A percentile compares a stretch with the other conserved stretches of the same genome.
Evolutionary conservation across 768 basidiomycete genomes (phyloP).

Genomic region (Fomitopsis serialis): DNA sequence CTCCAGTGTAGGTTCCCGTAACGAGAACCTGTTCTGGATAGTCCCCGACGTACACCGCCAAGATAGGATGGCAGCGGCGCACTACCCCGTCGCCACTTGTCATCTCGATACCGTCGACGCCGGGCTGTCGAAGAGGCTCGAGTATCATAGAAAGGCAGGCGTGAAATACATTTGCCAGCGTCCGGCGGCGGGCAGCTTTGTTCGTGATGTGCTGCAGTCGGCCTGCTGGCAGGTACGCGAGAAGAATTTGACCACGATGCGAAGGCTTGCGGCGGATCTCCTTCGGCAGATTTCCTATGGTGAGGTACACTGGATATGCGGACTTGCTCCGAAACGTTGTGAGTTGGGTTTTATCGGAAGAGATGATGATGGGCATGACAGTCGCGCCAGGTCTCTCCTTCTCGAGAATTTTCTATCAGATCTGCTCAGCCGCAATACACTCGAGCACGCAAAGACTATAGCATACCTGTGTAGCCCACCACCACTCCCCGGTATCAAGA

Average conservation of each 20-base stretch:
- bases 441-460: too few species aligned
- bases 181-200: slow-evolving; percentile 14
- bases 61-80: slow-evolving; percentile 18
- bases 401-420: slow-evolving; percentile 7
- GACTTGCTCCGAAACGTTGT: slow-evolving; percentile 16
- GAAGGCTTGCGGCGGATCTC: slow-evolving; percentile 20
- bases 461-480: slow-evolving; percentile 44
- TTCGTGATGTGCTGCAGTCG: slow-evolving; percentile 13
- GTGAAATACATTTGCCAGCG: slow-evolving; percentile 21
- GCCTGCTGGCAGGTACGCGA: slow-evolving; percentile 21
- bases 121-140: slow-evolving; percentile 7
- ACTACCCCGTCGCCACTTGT: slow-evolving; percentile 16
- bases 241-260: slow-evolving; percentile 17
- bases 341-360: slow-evolving; percentile 20
- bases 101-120: slow-evolving; percentile 5
- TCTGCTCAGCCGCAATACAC: too few species aligned
- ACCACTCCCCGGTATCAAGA: slow-evolving; percentile 46
- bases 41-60: slow-evolving; percentile 16
- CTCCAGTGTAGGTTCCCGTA: slow-evolving; percentile 13
- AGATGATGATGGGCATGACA: slow-evolving; percentile 17
- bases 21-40: slow-evolving; percentile 22
- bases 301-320: slow-evolving; percentile 22
- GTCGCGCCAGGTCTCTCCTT: slow-evolving; percentile 12
- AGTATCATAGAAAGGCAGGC: slow-evolving; percentile 12
- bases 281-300: slow-evolving; percentile 23